Evolutionary conservation across 345 rosid species (phyloP), one percentile per base, ranked within the genome.

Genomic region (Syzygium aromaticum): DNA sequence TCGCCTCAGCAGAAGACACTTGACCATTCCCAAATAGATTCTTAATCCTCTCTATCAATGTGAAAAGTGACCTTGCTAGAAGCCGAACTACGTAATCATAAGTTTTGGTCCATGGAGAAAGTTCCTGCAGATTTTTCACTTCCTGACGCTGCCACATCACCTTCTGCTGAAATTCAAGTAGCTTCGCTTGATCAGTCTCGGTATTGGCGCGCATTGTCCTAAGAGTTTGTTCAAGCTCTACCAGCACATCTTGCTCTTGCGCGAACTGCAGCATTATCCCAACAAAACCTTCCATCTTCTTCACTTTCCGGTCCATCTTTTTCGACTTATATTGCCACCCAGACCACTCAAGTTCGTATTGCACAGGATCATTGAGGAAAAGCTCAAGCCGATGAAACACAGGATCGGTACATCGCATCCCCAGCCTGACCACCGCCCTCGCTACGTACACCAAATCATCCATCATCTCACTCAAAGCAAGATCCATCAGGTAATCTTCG

Each of bases 261-360:
- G 94, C 86, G 89, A 93, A 89, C 86, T 94, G 94, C 89, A 90
- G 88, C 40, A 91, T 92, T 43, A 87, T 87, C 7, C 90, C 92
- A 82, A 90, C 88, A 89, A 92, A 93, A 85, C 92, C 89, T 91
- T 92, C 94, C 95, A 94, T 92, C 85, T 95, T 93, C 91, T 93
- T 95, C 83, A 94, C 93, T 90, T 91, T 93, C 91, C 89, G 93
- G 84, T 94, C 96, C 97, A 95, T 95, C 93, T 94, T 94, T 90
- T 92, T 92, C 88, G 87, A 86, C 84, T 89, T 89, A 87, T 92
- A 95, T 49, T 90, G 90, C 95, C 94, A 94, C 21, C 95, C 93
- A 64, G 63, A 54, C 97, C 97, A 95, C 30, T 94, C 93, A 63
- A 90, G 53, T 78, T 84, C 67, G n/a, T 89, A 88, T 89, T 86